Evolutionary conservation across 2,329 filamentous ascomycete genomes (phyloP).

Genomic region (Metarhizium humberi): DNA sequence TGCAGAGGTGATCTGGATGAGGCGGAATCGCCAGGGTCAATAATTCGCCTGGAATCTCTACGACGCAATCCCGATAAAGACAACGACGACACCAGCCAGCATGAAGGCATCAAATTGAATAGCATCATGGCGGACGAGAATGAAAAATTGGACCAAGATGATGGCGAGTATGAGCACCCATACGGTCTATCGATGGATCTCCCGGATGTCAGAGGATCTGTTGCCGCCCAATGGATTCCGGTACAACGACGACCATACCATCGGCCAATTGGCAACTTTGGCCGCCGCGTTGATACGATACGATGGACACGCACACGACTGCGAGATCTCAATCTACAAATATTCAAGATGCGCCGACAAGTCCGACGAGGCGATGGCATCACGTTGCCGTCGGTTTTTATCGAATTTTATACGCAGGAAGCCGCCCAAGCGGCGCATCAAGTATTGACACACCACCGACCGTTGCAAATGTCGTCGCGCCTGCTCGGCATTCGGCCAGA

Average conservation of each 20-base stretch:
- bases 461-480: constrained; percentile 77
- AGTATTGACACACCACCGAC: constrained; percentile 76
- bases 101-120: neutral
- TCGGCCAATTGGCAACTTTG: constrained; percentile 54
- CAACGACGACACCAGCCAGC: neutral
- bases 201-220: constrained; percentile 33
- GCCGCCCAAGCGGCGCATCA: constrained; percentile 84
- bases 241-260: constrained; percentile 70
- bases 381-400: constrained; percentile 70
- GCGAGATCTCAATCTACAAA: constrained; percentile 28
- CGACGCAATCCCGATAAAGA: neutral
- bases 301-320: constrained; percentile 64
- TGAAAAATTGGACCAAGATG: constrained; percentile 16
- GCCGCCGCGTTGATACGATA: constrained; percentile 91
- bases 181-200: constrained; percentile 25
- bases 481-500: constrained; percentile 73
- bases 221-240: constrained; percentile 67
- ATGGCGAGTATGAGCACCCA: constrained; percentile 24
- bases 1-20: constrained; percentile 1
- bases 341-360: constrained; percentile 61
- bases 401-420: constrained; percentile 77
- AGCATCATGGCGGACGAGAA: constrained; percentile 1
- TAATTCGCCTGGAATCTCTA: neutral
- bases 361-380: constrained; percentile 61
- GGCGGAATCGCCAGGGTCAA: constrained; percentile 5